Conservation (phyloP, 2,329 filamentous ascomycete genomes). For the Fusarium pseudograminearum region DNA sequence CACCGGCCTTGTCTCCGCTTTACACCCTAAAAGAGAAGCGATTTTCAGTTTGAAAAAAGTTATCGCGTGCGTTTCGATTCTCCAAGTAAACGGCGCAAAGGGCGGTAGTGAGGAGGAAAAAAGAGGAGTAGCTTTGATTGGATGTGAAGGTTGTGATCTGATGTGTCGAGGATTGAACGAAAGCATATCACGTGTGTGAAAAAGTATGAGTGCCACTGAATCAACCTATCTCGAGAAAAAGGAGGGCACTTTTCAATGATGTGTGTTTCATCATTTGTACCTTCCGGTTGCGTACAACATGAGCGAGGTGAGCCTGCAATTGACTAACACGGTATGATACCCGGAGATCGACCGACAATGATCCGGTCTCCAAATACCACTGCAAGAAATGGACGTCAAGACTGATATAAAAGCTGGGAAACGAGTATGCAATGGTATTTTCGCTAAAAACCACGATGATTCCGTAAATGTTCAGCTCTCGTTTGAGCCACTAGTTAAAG, state of each 20-base stretch:
- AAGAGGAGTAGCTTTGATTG: conserved; percentile 23
- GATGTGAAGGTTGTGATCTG: conserved; percentile 1
- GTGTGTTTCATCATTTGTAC: conserved; percentile 3
- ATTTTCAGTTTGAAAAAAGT: conserved; percentile 30
- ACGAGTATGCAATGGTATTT: no score
- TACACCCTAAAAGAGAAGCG: conserved; percentile 29
- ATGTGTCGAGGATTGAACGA: neutral
- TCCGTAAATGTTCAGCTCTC: neutral
- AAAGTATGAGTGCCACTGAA: neutral
- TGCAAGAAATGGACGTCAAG: neutral
- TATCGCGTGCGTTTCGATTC: conserved; percentile 21
- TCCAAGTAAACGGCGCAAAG: conserved; percentile 40
- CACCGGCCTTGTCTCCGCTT: conserved; percentile 38
- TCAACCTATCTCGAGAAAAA: neutral
- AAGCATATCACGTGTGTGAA: neutral
- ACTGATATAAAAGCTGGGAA: neutral
- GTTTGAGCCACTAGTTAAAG: neutral
- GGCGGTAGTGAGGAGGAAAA: conserved; percentile 34
- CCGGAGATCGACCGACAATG: conserved; percentile 12
- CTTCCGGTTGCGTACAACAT: conserved; percentile 17
- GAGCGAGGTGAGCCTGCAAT: neutral
- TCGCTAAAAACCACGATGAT: neutral
- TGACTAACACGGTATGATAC: conserved; percentile 7
- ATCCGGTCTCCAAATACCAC: conserved; percentile 1
- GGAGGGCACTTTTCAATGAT: conserved; percentile 14